Conservation (phyloP, 805 yeast genomes). For the Starmerella geochares region DNA sequence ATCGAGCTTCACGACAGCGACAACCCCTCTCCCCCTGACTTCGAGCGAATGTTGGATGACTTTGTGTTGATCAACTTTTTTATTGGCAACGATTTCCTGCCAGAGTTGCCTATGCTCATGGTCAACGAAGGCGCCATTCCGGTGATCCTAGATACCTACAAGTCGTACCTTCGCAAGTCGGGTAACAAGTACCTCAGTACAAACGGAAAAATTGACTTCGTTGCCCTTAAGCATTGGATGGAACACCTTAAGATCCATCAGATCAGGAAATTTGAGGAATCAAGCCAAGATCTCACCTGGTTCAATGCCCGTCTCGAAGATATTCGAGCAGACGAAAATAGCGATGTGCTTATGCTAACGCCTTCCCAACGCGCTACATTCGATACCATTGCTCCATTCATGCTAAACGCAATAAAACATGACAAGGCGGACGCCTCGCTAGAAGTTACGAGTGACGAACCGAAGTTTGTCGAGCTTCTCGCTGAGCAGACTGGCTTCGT, state of each 20-base stretch:
- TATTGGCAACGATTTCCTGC: constrained; percentile 95
- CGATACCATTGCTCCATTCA: constrained; percentile 27
- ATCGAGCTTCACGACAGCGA: constrained; percentile 40
- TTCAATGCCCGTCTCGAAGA: constrained; percentile 68
- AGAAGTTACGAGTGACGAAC: constrained; percentile 24
- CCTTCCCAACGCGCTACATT: constrained; percentile 59
- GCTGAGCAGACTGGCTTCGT: constrained; percentile 37
- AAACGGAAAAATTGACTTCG: constrained; percentile 67
- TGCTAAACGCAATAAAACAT: constrained; percentile 30
- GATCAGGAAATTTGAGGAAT: constrained; percentile 72
- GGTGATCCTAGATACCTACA: constrained; percentile 77
- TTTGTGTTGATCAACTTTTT: constrained; percentile 85
- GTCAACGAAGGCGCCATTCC: constrained; percentile 95
- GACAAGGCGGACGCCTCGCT: constrained; percentile 16
- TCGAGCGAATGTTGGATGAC: constrained; percentile 86
- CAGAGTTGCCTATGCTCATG: constrained; percentile 87
- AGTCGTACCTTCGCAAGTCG: constrained; percentile 48
- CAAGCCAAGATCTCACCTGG: constrained; percentile 77
- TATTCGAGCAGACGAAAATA: constrained; percentile 20
- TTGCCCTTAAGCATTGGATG: constrained; percentile 65
- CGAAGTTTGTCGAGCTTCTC: constrained; percentile 24
- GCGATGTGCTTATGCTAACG: constrained; percentile 44
- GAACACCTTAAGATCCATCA: constrained; percentile 70
- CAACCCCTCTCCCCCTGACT: constrained; percentile 36
- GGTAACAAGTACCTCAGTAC: constrained; percentile 79